Conservation (phyloP, 352 stramenopile genomes). For the Globisporangium okanoganense region DNA sequence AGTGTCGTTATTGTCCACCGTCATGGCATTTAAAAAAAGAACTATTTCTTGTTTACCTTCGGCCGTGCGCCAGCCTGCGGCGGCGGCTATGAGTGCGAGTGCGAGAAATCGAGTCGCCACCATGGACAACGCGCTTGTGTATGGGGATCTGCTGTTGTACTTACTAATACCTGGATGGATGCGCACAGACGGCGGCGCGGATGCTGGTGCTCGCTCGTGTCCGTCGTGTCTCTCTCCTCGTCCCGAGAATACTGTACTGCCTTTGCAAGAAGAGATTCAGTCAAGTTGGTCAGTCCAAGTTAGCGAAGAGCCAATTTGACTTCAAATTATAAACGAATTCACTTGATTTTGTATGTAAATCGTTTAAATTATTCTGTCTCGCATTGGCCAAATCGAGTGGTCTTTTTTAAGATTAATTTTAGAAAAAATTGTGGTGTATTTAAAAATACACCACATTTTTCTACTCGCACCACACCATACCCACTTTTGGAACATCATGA, state of each 20-base stretch:
- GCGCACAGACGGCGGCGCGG: not conserved
- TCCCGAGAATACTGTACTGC: no score
- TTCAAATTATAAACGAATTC: no score
- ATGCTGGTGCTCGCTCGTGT: not conserved
- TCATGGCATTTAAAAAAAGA: not conserved
- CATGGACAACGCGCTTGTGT: not conserved
- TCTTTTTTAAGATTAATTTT: no score
- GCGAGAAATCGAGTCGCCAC: conserved; percentile 1
- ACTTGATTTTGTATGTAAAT: not conserved
- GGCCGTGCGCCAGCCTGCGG: not conserved
- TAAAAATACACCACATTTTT: no score
- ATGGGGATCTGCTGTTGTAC: not conserved
- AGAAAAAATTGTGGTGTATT: no score
- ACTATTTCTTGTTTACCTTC: conserved; percentile 9
- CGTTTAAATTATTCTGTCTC: not conserved
- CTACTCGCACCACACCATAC: no score
- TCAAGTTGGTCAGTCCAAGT: not conserved
- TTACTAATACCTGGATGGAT: not conserved
- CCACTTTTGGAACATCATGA: no score
- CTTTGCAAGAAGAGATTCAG: not conserved
- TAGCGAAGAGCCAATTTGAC: no score
- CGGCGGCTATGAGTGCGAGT: conserved; percentile 1
- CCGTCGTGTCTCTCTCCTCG: no score
- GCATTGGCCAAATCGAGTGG: no score
- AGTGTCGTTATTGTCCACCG: conserved; percentile 1